Conservation (phyloP, 176 grass and related monocot genomes). For the Oryza punctata region DNA sequence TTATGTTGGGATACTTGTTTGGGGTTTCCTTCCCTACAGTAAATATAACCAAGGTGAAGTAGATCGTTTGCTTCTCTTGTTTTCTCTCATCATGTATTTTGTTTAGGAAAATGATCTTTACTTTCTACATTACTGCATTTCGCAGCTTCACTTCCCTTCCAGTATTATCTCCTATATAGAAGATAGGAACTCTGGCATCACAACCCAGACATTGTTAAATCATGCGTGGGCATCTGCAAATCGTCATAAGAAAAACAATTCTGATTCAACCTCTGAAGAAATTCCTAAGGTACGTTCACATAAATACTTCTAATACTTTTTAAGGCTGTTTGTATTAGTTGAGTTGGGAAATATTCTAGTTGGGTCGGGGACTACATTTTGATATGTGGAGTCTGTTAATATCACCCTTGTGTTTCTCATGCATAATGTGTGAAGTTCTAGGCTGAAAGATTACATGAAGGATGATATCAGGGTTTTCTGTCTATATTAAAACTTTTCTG, state of each 20-base stretch:
- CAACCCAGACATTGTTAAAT: constrained; percentile 82
- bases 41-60: constrained; percentile 70
- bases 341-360: neutral
- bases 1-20: constrained; percentile 83
- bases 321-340: constrained; percentile 5
- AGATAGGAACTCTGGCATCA: constrained; percentile 87
- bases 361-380: neutral
- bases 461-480: neutral
- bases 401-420: constrained; percentile 23
- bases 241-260: constrained; percentile 64
- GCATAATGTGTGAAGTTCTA: neutral
- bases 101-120: constrained; percentile 8
- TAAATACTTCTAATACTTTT: constrained; percentile 21
- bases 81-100: constrained; percentile 13
- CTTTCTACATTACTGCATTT: neutral
- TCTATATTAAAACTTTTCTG: neutral
- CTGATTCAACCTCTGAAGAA: constrained; percentile 60
- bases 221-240: constrained; percentile 82
- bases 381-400: neutral
- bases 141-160: constrained; percentile 75
- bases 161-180: constrained; percentile 86
- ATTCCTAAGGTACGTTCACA: constrained; percentile 65
- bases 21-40: constrained; percentile 82
- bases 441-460: neutral
- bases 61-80: constrained; percentile 16